Conservation (phyloP, 345 rosid species). For the Salix purpurea region DNA sequence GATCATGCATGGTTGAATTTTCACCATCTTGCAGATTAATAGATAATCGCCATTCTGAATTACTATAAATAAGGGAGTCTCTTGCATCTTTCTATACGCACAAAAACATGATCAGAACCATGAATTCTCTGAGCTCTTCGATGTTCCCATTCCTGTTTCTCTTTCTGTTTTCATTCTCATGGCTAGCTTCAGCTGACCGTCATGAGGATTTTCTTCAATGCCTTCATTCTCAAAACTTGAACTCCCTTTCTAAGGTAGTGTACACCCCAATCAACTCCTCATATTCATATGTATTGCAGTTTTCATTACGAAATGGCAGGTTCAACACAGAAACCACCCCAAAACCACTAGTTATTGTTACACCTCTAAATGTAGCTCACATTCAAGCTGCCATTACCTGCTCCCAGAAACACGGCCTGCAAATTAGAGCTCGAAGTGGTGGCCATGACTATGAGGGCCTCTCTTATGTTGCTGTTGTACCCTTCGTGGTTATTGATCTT, state of each 20-base stretch:
- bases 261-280: slow-evolving; percentile 11
- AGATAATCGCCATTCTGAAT: too few relatives aligned
- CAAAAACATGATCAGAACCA: too few relatives aligned
- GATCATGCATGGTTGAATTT: too few relatives aligned
- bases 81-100: too few relatives aligned
- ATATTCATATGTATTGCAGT: not conserved
- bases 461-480: slow-evolving; percentile 5
- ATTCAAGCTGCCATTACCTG: slow-evolving; percentile 7
- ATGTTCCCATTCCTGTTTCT: not conserved
- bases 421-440: slow-evolving; percentile 18
- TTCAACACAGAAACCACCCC: slow-evolving; percentile 6
- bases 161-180: not conserved
- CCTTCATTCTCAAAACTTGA: not conserved
- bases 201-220: slow-evolving; percentile 13
- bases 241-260: slow-evolving; percentile 3
- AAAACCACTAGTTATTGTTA: slow-evolving; percentile 14
- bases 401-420: not conserved
- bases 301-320: not conserved
- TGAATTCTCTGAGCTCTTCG: not conserved
- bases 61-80: too few relatives aligned
- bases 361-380: slow-evolving; percentile 1
- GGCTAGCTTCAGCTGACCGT: not conserved
- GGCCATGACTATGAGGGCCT: slow-evolving; percentile 22
- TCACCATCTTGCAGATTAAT: too few relatives aligned
- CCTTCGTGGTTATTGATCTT: slow-evolving; percentile 20